Base-by-base conservation (phyloP, 1,284 basidiomycete genomes). In the Pisolithus thermaeus region DNA sequence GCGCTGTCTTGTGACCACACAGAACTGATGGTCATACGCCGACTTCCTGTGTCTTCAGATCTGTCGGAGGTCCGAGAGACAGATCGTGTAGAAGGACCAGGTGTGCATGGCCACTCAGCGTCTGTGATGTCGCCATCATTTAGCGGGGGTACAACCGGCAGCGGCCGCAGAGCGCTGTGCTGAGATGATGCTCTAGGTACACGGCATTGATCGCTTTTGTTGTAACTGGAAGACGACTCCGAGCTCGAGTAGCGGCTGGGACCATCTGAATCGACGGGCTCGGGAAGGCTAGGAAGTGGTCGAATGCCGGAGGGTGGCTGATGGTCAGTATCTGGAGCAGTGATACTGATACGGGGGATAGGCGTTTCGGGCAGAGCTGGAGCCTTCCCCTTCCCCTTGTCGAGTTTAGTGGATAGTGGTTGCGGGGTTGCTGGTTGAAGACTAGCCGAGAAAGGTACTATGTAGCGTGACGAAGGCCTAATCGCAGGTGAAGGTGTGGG, bases 1-100 rank as follows among this genome's bases (percentile, higher is more conserved):
- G 53, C 56, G 25, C 55, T 61, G 3, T 55, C 64, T 38, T 66
- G 59, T 32, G 66, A 68, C 62, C 58, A 66, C 25, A 66, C 53
- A 1, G 61, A 47, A 9, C 48, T 8, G 39, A 41, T 42, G 25
- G 54, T 67, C 39, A 38, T 44, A 18, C 57, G 64, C 18, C 39
- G 27, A 44, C 50, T 58, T 37, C n/a, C 48, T 18, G 9, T 2
- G n/a, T 12, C 44, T 23, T 32, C 22, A 18, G 16, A 32, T 35
- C 20, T 47, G n/a, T 30, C 27, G 45, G 35, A 37, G 22, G 18
- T 14, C 7, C n/a, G 38, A 18, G 42, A 35, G 1, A 16, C 25
- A 20, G 49, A 43, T 12, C 27, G 32, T 12, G n/a, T 20, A 8
- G 35, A 16, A 2, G 22, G 22, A 32, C 25, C 23, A 25, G 47